Evolutionary conservation across 495 filamentous ascomycete species (phyloP), one percentile per base, ranked within the genome.

Genomic region (Tuber calosporum): DNA sequence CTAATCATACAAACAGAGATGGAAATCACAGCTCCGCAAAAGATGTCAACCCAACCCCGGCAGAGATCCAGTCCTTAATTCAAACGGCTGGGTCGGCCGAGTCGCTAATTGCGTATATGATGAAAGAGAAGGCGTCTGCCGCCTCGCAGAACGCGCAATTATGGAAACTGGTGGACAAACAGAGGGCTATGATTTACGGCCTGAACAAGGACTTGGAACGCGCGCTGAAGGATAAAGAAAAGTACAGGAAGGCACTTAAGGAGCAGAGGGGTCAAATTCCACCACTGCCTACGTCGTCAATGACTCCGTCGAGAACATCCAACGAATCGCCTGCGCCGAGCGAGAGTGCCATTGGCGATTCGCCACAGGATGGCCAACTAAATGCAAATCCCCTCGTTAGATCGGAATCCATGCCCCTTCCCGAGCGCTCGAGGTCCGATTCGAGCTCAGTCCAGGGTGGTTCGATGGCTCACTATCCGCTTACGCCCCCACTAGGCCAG

Each of bases 121-220:
- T 97, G 67, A 95, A 92, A 80, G 94, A 98, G 80, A 98, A 97
- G 83, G 89, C 93, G 72, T 90, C 91, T 37, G 89, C 92, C 45
- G 87, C 92, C 9, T 89, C 92, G 73, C 95, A 97, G 77, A 98
- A 98, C 82, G 85, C 90, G 22, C 94, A 98, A 82, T 83, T 99
- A 74, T 99, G 95, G 95, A 89, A 92, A 70, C 84, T 99, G 68
- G 93, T 99, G 38, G 93, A 98, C 82, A 98, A 99, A 83, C 95
- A 99, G 83, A 87, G 95, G 68, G 89, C 93, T 0, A 91, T 99
- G 86, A 93, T 99, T 43, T 79, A 97, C 38, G 96, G 95, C 1
- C 85, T 99, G 48, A 97, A 98, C 79, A 96, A 95, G 82, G 95
- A 99, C 80, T 86, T 99, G 37, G 94, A 97, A 82, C 89, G 91